These are phyloP conservation scores for Dactylellina sp. DNA, from an alignment of 2,329 filamentous ascomycete species.

Conservation along the genomic window DNA sequence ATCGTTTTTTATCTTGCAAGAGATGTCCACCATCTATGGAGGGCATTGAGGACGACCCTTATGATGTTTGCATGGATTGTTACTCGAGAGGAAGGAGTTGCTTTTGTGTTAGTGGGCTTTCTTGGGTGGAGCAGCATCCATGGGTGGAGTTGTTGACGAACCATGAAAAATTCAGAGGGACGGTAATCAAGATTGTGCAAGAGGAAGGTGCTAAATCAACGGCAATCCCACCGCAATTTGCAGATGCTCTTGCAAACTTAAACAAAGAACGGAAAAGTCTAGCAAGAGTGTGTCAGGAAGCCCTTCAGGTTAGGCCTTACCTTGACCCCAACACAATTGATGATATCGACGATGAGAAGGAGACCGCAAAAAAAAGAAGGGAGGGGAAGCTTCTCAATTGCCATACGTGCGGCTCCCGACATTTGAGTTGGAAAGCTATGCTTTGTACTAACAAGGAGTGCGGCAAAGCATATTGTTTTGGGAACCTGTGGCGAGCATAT, in stretches of 20 bases:
- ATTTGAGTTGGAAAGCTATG: slow-evolving; percentile 86
- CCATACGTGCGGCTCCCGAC: slow-evolving; percentile 84
- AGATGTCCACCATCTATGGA: slow-evolving; percentile 77
- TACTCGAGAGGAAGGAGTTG: slow-evolving; percentile 98
- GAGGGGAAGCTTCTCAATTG: slow-evolving; percentile 72
- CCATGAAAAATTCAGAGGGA: slow-evolving; percentile 84
- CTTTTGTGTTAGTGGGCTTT: slow-evolving; percentile 82
- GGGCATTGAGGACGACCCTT: slow-evolving; percentile 79
- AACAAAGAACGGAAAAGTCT: slow-evolving; percentile 77
- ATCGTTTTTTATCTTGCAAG: slow-evolving; percentile 92
- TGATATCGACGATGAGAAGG: slow-evolving; percentile 69
- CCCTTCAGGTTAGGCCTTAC: slow-evolving; percentile 82
- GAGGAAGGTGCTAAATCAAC: slow-evolving; percentile 71
- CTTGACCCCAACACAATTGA: slow-evolving; percentile 64
- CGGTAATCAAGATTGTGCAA: slow-evolving; percentile 79
- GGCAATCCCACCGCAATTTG: slow-evolving; percentile 73
- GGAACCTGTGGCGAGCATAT: slow-evolving; percentile 89
- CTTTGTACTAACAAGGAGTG: slow-evolving; percentile 79
- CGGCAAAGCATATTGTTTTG: slow-evolving; percentile 85
- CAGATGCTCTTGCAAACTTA: slow-evolving; percentile 75
- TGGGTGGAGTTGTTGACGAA: slow-evolving; percentile 82
- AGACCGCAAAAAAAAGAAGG: slow-evolving; percentile 65
- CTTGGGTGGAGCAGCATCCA: slow-evolving; percentile 92
- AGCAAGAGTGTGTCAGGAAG: slow-evolving; percentile 93
- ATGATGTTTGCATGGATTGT: slow-evolving; percentile 98